A percentile compares a stretch with the other conserved stretches of the same genome.
phyloP scores from a whole-genome alignment of 805 yeast genomes.

The Kazachstania africana region DNA sequence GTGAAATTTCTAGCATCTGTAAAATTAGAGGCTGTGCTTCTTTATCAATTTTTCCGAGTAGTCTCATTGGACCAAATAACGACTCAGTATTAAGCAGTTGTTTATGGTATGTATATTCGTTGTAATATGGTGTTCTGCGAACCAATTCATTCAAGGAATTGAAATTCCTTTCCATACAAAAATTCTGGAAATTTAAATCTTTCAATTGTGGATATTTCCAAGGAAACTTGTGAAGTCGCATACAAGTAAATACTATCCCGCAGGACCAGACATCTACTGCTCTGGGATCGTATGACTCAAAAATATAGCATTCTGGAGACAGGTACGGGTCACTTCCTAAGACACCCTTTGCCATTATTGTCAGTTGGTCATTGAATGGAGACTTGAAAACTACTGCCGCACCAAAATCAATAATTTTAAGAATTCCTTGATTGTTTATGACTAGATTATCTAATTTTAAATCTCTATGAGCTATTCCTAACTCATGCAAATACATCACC shows the following conservation, averaged over 20 bases:
- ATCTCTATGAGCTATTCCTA: constrained; percentile 87
- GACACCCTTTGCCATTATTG: constrained; percentile 36
- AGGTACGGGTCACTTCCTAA: constrained; percentile 84
- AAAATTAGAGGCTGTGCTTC: constrained; percentile 55
- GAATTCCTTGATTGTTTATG: constrained; percentile 68
- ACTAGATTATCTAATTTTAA: constrained; percentile 89
- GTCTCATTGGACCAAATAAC: constrained; percentile 59
- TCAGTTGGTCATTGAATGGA: constrained; percentile 43
- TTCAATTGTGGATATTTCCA: constrained; percentile 80
- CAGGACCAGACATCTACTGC: constrained; percentile 91
- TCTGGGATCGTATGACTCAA: constrained; percentile 72
- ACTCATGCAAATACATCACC: constrained; percentile 63
- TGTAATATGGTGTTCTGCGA: not conserved
- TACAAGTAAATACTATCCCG: constrained; percentile 82
- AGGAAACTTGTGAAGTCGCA: constrained; percentile 81
- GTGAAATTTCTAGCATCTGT: constrained; percentile 70
- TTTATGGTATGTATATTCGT: constrained; percentile 7
- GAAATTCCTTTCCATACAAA: constrained; percentile 59
- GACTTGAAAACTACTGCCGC: constrained; percentile 84
- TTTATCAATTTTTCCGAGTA: constrained; percentile 54
- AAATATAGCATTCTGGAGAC: constrained; percentile 84
- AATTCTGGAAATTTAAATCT: constrained; percentile 71
- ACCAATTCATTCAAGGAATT: constrained; percentile 51
- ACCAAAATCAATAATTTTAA: constrained; percentile 86
- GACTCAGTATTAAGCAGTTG: too few species aligned